Evolutionary conservation across 2,329 filamentous ascomycete species (phyloP).

Genomic region (Xylaria sp.): DNA sequence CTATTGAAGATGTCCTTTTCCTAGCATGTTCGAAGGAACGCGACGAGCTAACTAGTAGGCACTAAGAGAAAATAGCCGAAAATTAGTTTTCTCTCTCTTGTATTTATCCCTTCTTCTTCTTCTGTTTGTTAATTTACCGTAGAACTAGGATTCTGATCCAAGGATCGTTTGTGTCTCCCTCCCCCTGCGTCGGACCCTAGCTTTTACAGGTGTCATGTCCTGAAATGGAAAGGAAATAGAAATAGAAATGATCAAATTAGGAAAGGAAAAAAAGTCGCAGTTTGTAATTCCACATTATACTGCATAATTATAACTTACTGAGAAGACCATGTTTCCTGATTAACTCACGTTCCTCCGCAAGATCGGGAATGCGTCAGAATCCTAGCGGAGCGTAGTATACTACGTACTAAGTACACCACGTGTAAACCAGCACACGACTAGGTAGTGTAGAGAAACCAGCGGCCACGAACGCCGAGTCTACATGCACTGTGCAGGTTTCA

Average conservation of each 20-base stretch:
- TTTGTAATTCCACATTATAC: background rate
- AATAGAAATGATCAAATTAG: background rate
- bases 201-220: background rate
- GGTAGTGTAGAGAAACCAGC: background rate
- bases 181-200: conserved; percentile 17
- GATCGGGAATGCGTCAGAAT: background rate
- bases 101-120: background rate
- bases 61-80: background rate
- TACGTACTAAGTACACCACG: conserved; percentile 7
- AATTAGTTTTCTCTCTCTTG: conserved; percentile 3
- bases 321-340: background rate
- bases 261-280: conserved; percentile 2
- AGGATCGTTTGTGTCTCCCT: background rate
- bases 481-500: background rate
- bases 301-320: background rate
- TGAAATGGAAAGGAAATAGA: conserved; percentile 19
- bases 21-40: background rate
- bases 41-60: conserved; percentile 3
- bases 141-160: conserved; percentile 6
- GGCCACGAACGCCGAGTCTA: background rate
- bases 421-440: conserved; percentile 10
- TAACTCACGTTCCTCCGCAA: background rate
- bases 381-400: background rate
- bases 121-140: background rate
- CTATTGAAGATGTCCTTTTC: conserved; percentile 24